These are phyloP conservation scores for Moringa oleifera DNA, from an alignment of 345 rosid species.

Conservation along the genomic window DNA sequence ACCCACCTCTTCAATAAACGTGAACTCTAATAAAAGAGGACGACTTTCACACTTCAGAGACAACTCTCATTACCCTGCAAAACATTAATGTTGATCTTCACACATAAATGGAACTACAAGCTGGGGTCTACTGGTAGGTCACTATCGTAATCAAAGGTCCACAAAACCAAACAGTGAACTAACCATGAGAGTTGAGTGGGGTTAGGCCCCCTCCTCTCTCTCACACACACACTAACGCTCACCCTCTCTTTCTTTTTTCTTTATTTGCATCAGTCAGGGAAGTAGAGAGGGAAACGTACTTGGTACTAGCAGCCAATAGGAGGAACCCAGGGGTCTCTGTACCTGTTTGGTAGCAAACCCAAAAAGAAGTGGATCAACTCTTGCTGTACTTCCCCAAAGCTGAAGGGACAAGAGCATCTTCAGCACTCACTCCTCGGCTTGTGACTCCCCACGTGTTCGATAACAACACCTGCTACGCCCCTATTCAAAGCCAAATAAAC, in stretches of 20 bases:
- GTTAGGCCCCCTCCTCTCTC: not conserved
- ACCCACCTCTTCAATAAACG: not conserved
- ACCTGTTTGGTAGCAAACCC: slow-evolving; percentile 11
- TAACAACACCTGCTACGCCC: slow-evolving; percentile 3
- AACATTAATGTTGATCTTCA: not conserved
- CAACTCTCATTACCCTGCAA: not conserved
- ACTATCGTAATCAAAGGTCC: not conserved
- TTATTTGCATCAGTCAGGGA: slow-evolving; percentile 10
- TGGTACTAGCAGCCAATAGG: slow-evolving; percentile 14
- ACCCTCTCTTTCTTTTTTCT: not conserved
- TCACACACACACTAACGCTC: not conserved
- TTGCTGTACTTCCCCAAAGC: slow-evolving; percentile 14
- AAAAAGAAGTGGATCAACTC: slow-evolving; percentile 17
- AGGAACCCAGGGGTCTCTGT: slow-evolving; percentile 12
- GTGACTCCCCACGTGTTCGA: slow-evolving; percentile 26
- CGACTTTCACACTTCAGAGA: not conserved
- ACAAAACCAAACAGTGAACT: not conserved
- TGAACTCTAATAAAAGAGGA: not conserved
- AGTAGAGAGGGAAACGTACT: slow-evolving; percentile 10
- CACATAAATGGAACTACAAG: not conserved
- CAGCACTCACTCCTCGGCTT: slow-evolving; percentile 16
- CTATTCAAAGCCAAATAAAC: not conserved
- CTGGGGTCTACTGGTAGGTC: not conserved
- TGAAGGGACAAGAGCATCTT: slow-evolving; percentile 8
- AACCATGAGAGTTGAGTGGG: not conserved